These are phyloP conservation scores for Venturiaceae sp. DNA, from an alignment of 2,329 filamentous ascomycete genomes.

Conservation along the genomic window DNA sequence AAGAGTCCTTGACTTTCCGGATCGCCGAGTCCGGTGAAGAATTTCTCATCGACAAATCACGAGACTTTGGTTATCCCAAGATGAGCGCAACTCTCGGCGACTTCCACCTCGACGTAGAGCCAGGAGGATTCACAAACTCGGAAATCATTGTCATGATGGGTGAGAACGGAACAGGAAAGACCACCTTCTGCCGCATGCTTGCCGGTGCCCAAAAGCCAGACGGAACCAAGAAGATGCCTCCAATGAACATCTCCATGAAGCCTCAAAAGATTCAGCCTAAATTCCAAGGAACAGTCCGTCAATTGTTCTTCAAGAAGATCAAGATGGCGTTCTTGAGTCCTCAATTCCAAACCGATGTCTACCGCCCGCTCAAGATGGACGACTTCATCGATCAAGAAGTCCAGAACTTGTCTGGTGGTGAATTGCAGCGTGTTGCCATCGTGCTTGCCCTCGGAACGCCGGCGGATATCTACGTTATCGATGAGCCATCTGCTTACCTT, in stretches of 20 bases:
- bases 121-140: slow-evolving; percentile 88
- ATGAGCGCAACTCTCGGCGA: slow-evolving; percentile 90
- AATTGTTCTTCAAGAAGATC: slow-evolving; percentile 99
- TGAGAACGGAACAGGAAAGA: slow-evolving; percentile 98
- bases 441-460: slow-evolving; percentile 92
- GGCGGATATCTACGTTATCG: slow-evolving; percentile 96
- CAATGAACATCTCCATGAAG: slow-evolving; percentile 99
- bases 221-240: slow-evolving; percentile 63
- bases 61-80: slow-evolving; percentile 75
- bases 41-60: slow-evolving; percentile 71
- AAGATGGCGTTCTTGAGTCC: slow-evolving; percentile 92
- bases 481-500: slow-evolving; percentile 94
- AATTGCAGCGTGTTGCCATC: slow-evolving; percentile 98
- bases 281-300: slow-evolving; percentile 91
- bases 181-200: slow-evolving; percentile 94
- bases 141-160: slow-evolving; percentile 99
- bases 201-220: slow-evolving; percentile 92
- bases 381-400: slow-evolving; percentile 99
- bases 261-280: slow-evolving; percentile 97
- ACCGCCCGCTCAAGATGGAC: slow-evolving; percentile 97
- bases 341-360: slow-evolving; percentile 98
- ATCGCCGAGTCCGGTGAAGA: slow-evolving; percentile 86
- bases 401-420: slow-evolving; percentile 97
- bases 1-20: slow-evolving; percentile 93
- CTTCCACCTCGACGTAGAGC: slow-evolving; percentile 75